Percentiles rank a stretch among this genome's conserved stretches.
Conservation (phyloP, 371 early-diverging fungal species). For the Mucor plumbeus region DNA sequence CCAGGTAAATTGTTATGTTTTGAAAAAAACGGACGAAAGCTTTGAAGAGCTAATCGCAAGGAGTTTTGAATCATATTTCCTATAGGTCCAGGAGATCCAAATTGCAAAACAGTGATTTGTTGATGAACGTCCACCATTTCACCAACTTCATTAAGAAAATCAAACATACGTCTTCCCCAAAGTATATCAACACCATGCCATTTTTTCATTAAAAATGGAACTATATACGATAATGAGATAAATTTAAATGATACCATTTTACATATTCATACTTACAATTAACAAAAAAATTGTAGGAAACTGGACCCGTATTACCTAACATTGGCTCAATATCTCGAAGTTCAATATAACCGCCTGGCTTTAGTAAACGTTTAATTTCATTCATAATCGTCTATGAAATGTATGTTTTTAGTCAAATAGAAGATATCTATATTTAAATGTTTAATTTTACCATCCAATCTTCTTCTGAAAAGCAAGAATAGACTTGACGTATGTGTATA, state of each 20-base stretch:
- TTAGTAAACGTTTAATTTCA: slow-evolving; percentile 46
- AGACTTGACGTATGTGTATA: slow-evolving; percentile 56
- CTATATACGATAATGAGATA: slow-evolving; percentile 16
- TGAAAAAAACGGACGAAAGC: slow-evolving; percentile 22
- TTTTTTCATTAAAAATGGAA: slow-evolving; percentile 23
- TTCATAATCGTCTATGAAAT: slow-evolving; percentile 25
- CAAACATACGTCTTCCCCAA: slow-evolving; percentile 32
- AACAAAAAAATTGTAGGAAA: slow-evolving; percentile 26
- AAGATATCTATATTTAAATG: background rate
- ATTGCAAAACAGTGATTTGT: slow-evolving; percentile 26
- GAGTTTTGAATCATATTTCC: slow-evolving; percentile 24
- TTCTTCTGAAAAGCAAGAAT: slow-evolving; percentile 39
- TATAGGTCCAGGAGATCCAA: slow-evolving; percentile 24
- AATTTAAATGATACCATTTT: background rate
- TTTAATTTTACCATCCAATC: slow-evolving; percentile 38
- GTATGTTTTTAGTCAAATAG: background rate
- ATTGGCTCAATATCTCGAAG: slow-evolving; percentile 58
- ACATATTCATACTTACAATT: slow-evolving; percentile 27
- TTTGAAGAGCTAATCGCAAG: slow-evolving; percentile 21
- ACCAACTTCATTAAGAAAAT: slow-evolving; percentile 23
- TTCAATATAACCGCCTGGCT: slow-evolving; percentile 65
- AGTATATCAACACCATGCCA: slow-evolving; percentile 32
- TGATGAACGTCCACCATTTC: slow-evolving; percentile 42
- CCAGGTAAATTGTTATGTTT: background rate
- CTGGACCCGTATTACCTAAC: slow-evolving; percentile 50